phyloP scores from a whole-genome alignment of 495 filamentous ascomycete genomes.

The Hypoxylon rickii region DNA sequence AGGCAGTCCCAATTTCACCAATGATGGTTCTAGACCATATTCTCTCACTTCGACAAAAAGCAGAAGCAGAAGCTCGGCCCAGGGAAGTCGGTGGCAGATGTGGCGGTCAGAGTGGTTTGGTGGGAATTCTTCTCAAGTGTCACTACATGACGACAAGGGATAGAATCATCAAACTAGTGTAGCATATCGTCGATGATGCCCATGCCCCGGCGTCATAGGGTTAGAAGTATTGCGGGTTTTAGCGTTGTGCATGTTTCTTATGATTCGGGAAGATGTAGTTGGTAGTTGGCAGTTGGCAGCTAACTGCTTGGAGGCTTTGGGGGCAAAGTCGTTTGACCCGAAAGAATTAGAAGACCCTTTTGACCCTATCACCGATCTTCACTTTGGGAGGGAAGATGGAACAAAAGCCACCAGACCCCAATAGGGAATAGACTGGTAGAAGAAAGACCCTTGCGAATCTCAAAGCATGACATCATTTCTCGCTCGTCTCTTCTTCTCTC shows the following conservation, averaged over 20 bases:
- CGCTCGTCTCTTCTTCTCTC: neutral
- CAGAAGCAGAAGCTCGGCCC: too few species aligned
- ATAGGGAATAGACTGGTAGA: slow-evolving; percentile 11
- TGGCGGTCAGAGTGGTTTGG: too few species aligned
- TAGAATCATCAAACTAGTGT: neutral
- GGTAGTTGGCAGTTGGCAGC: too few species aligned
- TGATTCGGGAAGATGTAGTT: too few species aligned
- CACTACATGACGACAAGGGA: neutral
- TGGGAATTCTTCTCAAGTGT: neutral
- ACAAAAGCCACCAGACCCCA: slow-evolving; percentile 16
- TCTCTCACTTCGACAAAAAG: too few species aligned
- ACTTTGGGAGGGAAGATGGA: neutral
- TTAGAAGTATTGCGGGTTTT: neutral
- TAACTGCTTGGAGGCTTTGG: too few species aligned
- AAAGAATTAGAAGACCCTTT: too few species aligned
- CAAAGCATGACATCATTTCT: slow-evolving; percentile 24
- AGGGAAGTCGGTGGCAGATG: too few species aligned
- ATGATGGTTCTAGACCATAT: too few species aligned
- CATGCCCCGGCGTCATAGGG: neutral
- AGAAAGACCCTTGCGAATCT: neutral
- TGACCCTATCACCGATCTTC: too few species aligned
- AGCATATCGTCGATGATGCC: neutral
- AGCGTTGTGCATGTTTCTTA: too few species aligned
- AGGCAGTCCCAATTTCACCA: too few species aligned
- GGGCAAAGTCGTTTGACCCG: neutral